phyloP scores from a whole-genome alignment of 306 rosid species.

The Datisca glomerata region DNA sequence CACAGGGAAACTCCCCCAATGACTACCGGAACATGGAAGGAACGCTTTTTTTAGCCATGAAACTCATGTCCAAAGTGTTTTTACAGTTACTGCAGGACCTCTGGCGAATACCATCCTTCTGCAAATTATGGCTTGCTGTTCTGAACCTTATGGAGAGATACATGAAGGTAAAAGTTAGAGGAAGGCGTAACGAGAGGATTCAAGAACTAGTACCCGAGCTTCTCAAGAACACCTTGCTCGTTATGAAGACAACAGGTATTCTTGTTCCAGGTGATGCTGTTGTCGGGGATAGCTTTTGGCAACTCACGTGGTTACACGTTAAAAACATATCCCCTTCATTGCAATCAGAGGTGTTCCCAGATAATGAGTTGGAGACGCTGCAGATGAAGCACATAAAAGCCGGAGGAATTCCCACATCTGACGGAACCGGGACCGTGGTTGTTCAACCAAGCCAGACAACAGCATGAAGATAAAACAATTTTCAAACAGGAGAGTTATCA shows the following conservation, averaged over 20 bases:
- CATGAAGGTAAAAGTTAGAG: slow-evolving; percentile 63
- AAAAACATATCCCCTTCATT: slow-evolving; percentile 55
- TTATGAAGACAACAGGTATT: slow-evolving; percentile 59
- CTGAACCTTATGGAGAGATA: slow-evolving; percentile 80
- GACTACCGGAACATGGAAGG: slow-evolving; percentile 92
- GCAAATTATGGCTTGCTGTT: slow-evolving; percentile 86
- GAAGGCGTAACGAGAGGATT: slow-evolving; percentile 70
- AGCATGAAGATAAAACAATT: too few species aligned
- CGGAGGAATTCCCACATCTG: too few species aligned
- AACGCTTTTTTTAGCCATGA: slow-evolving; percentile 60
- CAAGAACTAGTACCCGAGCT: slow-evolving; percentile 70
- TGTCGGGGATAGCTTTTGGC: slow-evolving; percentile 92
- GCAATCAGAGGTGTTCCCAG: slow-evolving; percentile 74
- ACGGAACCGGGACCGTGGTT: too few species aligned
- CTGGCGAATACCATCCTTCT: slow-evolving; percentile 57
- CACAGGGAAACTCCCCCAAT: slow-evolving; percentile 71
- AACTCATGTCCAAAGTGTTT: slow-evolving; percentile 71
- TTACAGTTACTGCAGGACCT: slow-evolving; percentile 55
- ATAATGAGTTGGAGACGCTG: too few species aligned
- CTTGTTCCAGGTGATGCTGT: slow-evolving; percentile 63
- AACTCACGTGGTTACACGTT: slow-evolving; percentile 80
- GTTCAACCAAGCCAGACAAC: too few species aligned
- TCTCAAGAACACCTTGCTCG: slow-evolving; percentile 58
- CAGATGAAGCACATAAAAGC: too few species aligned
- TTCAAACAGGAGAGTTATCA: too few species aligned